A percentile compares a stretch with the other conserved stretches of the same genome.
phyloP scores from a whole-genome alignment of 202 grass and related monocot genomes.

The Setaria italica region DNA sequence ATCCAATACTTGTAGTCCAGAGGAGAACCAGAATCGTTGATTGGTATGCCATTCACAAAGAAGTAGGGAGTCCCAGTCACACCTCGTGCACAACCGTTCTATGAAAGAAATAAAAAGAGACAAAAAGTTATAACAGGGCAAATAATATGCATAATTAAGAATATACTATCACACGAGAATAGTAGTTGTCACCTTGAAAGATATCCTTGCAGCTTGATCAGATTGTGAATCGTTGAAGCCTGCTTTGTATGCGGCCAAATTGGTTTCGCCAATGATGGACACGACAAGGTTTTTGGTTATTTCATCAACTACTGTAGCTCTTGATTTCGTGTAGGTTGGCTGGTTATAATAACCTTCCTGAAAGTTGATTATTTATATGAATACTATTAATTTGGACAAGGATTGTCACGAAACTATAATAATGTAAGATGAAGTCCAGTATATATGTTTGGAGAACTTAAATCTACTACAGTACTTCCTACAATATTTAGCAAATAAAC shows the following conservation, averaged over 20 bases:
- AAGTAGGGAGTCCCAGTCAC: conserved; percentile 81
- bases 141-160: neutral
- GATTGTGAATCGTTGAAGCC: conserved; percentile 76
- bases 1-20: conserved; percentile 69
- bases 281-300: conserved; percentile 64
- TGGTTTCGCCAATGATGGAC: conserved; percentile 52
- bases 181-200: conserved; percentile 72
- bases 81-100: conserved; percentile 87
- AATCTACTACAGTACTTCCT: no score
- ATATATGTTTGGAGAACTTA: neutral
- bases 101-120: neutral
- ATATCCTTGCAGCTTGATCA: conserved; percentile 70
- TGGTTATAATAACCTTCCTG: conserved; percentile 87
- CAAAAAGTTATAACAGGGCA: neutral
- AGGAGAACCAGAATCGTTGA: conserved; percentile 40
- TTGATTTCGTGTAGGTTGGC: conserved; percentile 73
- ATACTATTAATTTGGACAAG: neutral
- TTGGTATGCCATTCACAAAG: conserved; percentile 95
- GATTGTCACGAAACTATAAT: neutral
- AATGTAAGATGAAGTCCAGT: neutral
- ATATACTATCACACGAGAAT: neutral
- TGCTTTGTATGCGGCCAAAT: conserved; percentile 49
- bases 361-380: neutral
- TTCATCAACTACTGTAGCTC: conserved; percentile 49
- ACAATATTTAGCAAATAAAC: no score